Conservation (phyloP, 495 filamentous ascomycete species). For the Penicillium roqueforti region DNA sequence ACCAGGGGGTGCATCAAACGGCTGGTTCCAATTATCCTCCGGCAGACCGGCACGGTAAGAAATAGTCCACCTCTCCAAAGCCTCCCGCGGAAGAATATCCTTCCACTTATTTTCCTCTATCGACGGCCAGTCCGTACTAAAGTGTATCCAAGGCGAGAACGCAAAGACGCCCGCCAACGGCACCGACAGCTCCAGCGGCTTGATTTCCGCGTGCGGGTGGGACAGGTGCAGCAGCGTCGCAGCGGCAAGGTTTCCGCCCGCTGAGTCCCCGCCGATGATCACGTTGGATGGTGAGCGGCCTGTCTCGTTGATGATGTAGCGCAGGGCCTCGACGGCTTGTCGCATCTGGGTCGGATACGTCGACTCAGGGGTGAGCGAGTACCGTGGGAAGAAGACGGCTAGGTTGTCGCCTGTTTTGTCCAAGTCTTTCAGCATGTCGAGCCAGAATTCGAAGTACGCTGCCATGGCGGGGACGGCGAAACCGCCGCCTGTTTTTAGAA, state of each 20-base stretch:
- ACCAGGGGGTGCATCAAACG: constrained; percentile 41
- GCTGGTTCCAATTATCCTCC: constrained; percentile 55
- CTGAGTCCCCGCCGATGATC: constrained; percentile 58
- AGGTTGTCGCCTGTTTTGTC: constrained; percentile 42
- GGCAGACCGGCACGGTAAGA: constrained; percentile 41
- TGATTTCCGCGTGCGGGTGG: constrained; percentile 54
- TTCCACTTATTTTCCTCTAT: constrained; percentile 43
- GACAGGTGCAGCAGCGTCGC: constrained; percentile 54
- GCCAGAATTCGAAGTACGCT: constrained; percentile 46
- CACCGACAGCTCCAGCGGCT: constrained; percentile 24
- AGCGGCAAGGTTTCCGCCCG: constrained; percentile 57
- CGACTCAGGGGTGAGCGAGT: constrained; percentile 51
- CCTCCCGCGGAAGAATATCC: constrained; percentile 40
- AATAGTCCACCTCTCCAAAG: constrained; percentile 37
- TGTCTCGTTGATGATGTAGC: constrained; percentile 44
- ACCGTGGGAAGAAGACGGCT: constrained; percentile 51
- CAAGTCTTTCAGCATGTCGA: constrained; percentile 39
- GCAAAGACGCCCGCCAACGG: constrained; percentile 49
- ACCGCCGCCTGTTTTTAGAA: constrained; percentile 48
- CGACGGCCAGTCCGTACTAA: constrained; percentile 36
- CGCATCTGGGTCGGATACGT: constrained; percentile 56
- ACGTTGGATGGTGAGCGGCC: constrained; percentile 42
- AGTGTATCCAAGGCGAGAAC: constrained; percentile 54
- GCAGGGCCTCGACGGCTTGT: constrained; percentile 51
- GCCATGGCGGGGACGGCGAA: constrained; percentile 45